Evolutionary conservation across 2,329 filamentous ascomycete species (phyloP).

Genomic region (Penicillium sp.): DNA sequence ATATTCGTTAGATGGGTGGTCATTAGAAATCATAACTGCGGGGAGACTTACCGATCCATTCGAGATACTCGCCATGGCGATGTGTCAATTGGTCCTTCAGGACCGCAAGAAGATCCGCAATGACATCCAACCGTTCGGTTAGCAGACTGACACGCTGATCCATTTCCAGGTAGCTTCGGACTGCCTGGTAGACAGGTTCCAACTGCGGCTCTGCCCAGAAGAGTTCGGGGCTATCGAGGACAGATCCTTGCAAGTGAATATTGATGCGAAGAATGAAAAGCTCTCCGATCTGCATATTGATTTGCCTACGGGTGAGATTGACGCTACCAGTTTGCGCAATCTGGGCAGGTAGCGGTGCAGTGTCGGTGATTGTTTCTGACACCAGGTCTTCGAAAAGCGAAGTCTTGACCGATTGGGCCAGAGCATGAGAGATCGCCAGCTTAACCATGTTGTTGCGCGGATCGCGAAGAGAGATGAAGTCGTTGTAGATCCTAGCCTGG

Average conservation of each 20-base stretch:
- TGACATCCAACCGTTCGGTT: slow-evolving; percentile 87
- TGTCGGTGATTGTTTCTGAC: slow-evolving; percentile 86
- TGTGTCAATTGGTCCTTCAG: slow-evolving; percentile 94
- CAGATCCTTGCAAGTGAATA: slow-evolving; percentile 94
- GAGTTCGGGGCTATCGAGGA: slow-evolving; percentile 92
- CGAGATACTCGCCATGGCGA: slow-evolving; percentile 82
- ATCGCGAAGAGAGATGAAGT: slow-evolving; percentile 92
- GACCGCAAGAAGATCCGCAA: slow-evolving; percentile 87
- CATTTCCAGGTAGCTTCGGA: slow-evolving; percentile 95
- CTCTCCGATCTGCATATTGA: slow-evolving; percentile 99
- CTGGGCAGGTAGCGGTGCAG: slow-evolving; percentile 87
- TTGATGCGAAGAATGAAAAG: slow-evolving; percentile 97
- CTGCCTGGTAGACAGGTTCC: slow-evolving; percentile 93
- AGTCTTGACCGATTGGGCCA: slow-evolving; percentile 96
- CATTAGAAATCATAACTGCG: not conserved
- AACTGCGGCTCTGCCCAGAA: slow-evolving; percentile 98
- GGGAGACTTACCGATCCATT: slow-evolving; percentile 73
- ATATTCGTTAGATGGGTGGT: slow-evolving; percentile 13
- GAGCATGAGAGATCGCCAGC: slow-evolving; percentile 89
- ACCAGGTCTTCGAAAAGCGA: slow-evolving; percentile 95
- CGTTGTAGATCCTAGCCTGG: slow-evolving; percentile 97
- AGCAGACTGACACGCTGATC: slow-evolving; percentile 87
- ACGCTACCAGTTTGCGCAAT: slow-evolving; percentile 93
- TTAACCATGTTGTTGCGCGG: slow-evolving; percentile 99
- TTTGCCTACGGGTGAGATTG: slow-evolving; percentile 78